These are phyloP conservation scores for Mycena rebaudengoi DNA, from an alignment of 768 basidiomycete genomes.

Conservation along the genomic window DNA sequence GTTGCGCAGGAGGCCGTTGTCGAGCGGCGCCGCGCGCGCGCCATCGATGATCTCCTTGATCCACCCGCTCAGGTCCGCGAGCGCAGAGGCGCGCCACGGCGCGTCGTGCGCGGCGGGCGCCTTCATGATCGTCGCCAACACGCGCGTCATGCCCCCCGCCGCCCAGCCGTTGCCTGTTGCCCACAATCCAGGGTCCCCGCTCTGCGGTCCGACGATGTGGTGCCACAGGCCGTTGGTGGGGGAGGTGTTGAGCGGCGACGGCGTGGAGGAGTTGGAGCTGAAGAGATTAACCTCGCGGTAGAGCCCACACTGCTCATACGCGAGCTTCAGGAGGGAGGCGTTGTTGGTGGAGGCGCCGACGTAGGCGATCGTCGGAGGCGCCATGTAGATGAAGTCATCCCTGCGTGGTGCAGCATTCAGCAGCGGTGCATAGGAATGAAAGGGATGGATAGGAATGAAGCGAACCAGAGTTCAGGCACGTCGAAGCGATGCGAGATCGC, in stretches of 20 bases:
- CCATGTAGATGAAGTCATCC: slow-evolving; percentile 63
- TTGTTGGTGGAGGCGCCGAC: slow-evolving; percentile 49
- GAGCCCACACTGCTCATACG: slow-evolving; percentile 46
- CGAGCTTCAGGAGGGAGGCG: slow-evolving; percentile 40
- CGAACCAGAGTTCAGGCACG: slow-evolving; percentile 59
- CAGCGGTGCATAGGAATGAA: no score
- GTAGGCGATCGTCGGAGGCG: slow-evolving; percentile 38
- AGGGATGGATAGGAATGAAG: no score
- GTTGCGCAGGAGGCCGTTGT: slow-evolving; percentile 49
- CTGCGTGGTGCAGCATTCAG: no score
- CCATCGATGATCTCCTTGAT: slow-evolving; percentile 57
- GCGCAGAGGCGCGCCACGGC: slow-evolving; percentile 34
- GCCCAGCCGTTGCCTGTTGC: slow-evolving; percentile 32
- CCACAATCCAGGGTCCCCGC: slow-evolving; percentile 29
- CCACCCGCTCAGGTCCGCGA: slow-evolving; percentile 40
- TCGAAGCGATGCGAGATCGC: slow-evolving; percentile 64
- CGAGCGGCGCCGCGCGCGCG: slow-evolving; percentile 39
- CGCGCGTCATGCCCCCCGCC: slow-evolving; percentile 29
- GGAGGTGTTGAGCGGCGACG: no score
- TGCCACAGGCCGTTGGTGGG: slow-evolving; percentile 49
- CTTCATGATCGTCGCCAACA: slow-evolving; percentile 51
- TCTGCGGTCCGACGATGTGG: slow-evolving; percentile 37
- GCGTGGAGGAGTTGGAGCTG: slow-evolving; percentile 41
- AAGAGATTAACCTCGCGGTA: slow-evolving; percentile 52
- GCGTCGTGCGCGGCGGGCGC: slow-evolving; percentile 39